Evolutionary conservation across 2,329 filamentous ascomycete species (phyloP).

Genomic region (Daldinia sp.): DNA sequence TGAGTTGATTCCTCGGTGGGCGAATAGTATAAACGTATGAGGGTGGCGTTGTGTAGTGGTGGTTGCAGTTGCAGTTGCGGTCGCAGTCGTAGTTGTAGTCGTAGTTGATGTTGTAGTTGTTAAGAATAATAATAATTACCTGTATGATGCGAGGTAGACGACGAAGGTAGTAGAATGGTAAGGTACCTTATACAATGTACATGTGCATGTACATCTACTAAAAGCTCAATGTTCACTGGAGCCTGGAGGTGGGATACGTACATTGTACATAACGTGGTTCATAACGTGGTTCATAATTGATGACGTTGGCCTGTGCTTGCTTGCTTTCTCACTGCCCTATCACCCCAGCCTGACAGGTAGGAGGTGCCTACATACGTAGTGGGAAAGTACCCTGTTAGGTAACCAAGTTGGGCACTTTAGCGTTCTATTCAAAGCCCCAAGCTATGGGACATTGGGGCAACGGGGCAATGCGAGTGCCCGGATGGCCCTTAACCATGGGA

Average conservation of each 20-base stretch:
- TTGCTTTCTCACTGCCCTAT: conserved; percentile 14
- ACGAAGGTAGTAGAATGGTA: conserved; percentile 5
- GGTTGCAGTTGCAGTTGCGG: not conserved
- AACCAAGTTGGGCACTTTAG: conserved; percentile 3
- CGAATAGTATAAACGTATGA: conserved; percentile 18
- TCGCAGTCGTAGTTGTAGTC: conserved; percentile 6
- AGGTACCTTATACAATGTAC: not conserved
- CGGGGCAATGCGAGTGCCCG: conserved; percentile 5
- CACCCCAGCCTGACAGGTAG: not conserved
- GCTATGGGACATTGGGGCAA: conserved; percentile 18
- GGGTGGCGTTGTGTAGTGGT: not conserved
- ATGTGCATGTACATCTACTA: not conserved
- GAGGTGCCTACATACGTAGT: not conserved
- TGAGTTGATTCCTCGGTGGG: not conserved
- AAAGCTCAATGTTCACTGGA: conserved; percentile 4
- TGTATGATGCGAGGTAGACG: conserved; percentile 11
- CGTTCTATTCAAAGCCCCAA: conserved; percentile 10
- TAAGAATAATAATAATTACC: conserved; percentile 9
- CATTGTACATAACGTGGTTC: not conserved
- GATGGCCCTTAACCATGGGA: not conserved
- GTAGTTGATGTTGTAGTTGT: conserved; percentile 20
- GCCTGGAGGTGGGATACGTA: conserved; percentile 17
- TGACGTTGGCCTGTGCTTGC: conserved; percentile 42
- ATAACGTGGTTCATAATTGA: conserved; percentile 29
- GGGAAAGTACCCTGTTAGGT: not conserved